Percentiles rank a stretch among this genome's conserved stretches.
Evolutionary conservation across 352 stramenopile genomes (phyloP).

Genomic region (Globisporangium sylvaticum): DNA sequence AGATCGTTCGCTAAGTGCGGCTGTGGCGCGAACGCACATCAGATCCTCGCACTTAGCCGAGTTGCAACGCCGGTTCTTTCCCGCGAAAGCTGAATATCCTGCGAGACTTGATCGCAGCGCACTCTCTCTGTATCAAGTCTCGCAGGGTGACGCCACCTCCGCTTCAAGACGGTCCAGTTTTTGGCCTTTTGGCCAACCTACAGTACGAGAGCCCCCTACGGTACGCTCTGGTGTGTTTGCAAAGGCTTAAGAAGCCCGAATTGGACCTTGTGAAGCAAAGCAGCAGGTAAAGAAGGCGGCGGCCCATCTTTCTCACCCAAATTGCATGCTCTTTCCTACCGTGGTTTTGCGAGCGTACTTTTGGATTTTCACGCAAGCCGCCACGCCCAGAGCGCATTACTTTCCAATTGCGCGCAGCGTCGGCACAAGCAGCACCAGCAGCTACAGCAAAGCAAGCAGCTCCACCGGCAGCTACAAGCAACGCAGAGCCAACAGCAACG

Average conservation of each 20-base stretch:
- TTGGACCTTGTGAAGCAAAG: background rate
- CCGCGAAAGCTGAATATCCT: background rate
- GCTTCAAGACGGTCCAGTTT: background rate
- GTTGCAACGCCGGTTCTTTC: background rate
- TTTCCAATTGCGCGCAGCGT: constrained; percentile 2
- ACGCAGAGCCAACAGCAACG: background rate
- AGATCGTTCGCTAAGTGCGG: background rate
- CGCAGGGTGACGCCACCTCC: background rate
- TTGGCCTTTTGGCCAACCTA: background rate
- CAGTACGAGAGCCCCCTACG: background rate
- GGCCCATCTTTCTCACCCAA: constrained; percentile 12
- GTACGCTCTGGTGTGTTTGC: background rate
- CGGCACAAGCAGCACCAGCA: background rate
- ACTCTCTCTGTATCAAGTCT: background rate
- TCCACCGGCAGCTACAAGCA: background rate
- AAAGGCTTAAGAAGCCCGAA: background rate
- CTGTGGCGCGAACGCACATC: background rate
- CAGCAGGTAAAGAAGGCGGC: background rate
- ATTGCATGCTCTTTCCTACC: constrained; percentile 11
- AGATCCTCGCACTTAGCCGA: constrained; percentile 1
- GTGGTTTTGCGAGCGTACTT: constrained; percentile 11
- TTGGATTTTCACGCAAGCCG: constrained; percentile 15
- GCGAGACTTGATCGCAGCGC: background rate
- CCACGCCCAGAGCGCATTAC: constrained; percentile 3
- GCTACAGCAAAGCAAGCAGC: too few species aligned